These are phyloP conservation scores for Russula earlei DNA, from an alignment of 768 basidiomycete species.

Conservation along the genomic window DNA sequence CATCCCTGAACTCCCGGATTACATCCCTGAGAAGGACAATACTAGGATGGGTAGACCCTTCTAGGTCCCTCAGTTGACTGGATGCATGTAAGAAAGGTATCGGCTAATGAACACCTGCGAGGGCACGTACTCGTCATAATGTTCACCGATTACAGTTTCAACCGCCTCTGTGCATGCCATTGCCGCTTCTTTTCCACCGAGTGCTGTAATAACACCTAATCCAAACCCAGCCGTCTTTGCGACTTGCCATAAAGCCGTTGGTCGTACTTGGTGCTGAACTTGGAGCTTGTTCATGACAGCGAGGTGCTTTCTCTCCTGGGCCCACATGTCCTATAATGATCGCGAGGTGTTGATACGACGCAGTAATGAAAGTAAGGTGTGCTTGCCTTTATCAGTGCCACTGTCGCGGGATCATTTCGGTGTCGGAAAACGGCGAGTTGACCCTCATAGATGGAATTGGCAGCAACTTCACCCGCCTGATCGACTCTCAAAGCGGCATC, in stretches of 20 bases:
- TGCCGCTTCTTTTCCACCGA: slow-evolving; percentile 86
- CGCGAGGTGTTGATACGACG: neutral
- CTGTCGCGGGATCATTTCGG: slow-evolving; percentile 43
- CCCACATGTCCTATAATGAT: slow-evolving; percentile 84
- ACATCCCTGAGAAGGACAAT: slow-evolving; percentile 63
- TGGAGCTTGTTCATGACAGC: slow-evolving; percentile 78
- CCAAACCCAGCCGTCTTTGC: slow-evolving; percentile 85
- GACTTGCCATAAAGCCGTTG: slow-evolving; percentile 73
- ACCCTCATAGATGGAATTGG: slow-evolving; percentile 92
- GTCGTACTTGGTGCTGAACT: slow-evolving; percentile 72
- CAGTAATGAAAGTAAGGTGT: neutral
- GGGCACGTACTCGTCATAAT: slow-evolving; percentile 88
- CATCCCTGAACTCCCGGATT: slow-evolving; percentile 81
- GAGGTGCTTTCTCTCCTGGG: slow-evolving; percentile 89
- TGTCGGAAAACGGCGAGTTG: slow-evolving; percentile 66
- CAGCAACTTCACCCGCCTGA: slow-evolving; percentile 92
- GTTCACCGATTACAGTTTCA: slow-evolving; percentile 95
- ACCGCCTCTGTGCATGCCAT: slow-evolving; percentile 99
- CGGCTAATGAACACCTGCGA: neutral
- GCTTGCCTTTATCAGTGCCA: slow-evolving; percentile 67
- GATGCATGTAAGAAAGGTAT: neutral
- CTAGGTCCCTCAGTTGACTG: slow-evolving; percentile 78
- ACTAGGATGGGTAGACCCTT: slow-evolving; percentile 65
- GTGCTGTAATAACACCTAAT: slow-evolving; percentile 73
- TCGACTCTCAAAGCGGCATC: slow-evolving; percentile 79